Conservation (phyloP, 1,284 basidiomycete species). For the Ganoderma sinense region DNA sequence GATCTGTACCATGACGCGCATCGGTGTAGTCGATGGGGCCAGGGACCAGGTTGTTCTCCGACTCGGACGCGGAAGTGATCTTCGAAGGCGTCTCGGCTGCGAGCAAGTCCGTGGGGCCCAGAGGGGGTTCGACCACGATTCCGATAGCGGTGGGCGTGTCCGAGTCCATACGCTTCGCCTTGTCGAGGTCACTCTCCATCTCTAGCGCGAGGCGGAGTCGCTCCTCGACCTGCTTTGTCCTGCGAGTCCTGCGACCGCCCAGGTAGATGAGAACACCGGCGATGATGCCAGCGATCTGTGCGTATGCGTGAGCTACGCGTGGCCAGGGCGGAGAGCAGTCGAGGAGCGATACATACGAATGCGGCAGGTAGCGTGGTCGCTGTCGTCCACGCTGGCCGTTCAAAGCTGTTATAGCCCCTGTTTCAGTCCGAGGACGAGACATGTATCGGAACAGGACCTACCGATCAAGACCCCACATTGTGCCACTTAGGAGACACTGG, state of each 20-base stretch:
- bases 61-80: neutral
- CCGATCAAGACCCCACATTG: constrained; percentile 86
- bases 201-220: constrained; percentile 75
- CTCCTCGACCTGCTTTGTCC: constrained; percentile 76
- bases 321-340: neutral
- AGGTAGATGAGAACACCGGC: constrained; percentile 83
- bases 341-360: constrained; percentile 62
- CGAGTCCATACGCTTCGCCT: neutral
- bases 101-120: neutral
- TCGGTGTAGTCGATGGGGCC: neutral
- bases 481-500: constrained; percentile 80
- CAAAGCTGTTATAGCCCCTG: constrained; percentile 47
- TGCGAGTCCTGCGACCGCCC: constrained; percentile 81
- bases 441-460: constrained; percentile 26
- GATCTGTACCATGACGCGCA: neutral
- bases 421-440: neutral
- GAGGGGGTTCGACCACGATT: neutral
- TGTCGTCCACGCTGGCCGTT: constrained; percentile 72
- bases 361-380: constrained; percentile 78
- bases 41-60: constrained; percentile 1
- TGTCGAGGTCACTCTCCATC: constrained; percentile 37
- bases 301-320: neutral
- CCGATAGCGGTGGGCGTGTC: neutral
- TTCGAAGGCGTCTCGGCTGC: neutral
- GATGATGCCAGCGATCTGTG: constrained; percentile 64